Evolutionary conservation across 306 rosid genomes (phyloP).

Genomic region (Neltuma alba): DNA sequence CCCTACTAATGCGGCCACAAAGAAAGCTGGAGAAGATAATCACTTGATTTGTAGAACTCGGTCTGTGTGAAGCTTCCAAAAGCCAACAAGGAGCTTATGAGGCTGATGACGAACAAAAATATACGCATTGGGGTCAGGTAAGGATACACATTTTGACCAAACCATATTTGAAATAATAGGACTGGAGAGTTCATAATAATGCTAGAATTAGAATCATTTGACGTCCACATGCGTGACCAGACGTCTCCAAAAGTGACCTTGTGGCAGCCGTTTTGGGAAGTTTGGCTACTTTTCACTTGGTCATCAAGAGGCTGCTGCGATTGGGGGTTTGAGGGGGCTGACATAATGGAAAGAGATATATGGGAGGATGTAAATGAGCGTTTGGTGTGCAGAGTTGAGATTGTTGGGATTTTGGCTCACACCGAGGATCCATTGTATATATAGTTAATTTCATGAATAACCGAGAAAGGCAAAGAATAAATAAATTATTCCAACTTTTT

Average conservation of each 20-base stretch:
- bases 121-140: conserved; percentile 40
- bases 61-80: conserved; percentile 24
- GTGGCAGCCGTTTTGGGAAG: background rate
- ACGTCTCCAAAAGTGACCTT: conserved; percentile 9
- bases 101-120: background rate
- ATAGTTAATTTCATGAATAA: background rate
- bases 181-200: background rate
- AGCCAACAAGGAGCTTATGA: conserved; percentile 21
- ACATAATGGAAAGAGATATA: background rate
- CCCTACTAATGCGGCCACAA: background rate
- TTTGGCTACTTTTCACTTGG: background rate
- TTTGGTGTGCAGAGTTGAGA: no score
- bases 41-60: conserved; percentile 14
- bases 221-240: background rate
- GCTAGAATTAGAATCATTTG: background rate
- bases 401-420: no score
- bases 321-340: conserved; percentile 11
- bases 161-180: conserved; percentile 31
- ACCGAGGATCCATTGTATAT: background rate
- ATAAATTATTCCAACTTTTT: conserved; percentile 5
- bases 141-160: conserved; percentile 35
- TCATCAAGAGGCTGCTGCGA: background rate
- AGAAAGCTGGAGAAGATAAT: background rate
- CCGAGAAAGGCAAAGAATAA: conserved; percentile 29
- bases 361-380: background rate